Percentiles rank a stretch among this genome's conserved stretches.
Evolutionary conservation across 2,329 filamentous ascomycete species (phyloP).

Genomic region (Ascochyta viciae-villosae): DNA sequence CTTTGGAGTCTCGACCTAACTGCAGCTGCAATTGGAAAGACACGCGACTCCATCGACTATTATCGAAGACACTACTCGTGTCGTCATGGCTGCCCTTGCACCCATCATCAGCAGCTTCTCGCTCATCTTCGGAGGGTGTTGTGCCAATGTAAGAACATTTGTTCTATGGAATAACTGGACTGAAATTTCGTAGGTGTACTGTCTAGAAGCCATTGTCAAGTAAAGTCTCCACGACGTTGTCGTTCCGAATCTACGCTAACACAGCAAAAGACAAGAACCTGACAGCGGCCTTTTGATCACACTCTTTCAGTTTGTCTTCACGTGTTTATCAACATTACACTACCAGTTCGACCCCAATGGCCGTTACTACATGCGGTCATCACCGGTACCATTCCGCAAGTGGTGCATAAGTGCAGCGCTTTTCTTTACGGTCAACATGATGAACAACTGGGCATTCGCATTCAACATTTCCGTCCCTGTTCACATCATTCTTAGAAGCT

Average conservation of each 20-base stretch:
- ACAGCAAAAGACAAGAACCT: conserved; percentile 72
- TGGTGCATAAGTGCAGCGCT: conserved; percentile 90
- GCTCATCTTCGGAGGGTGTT: conserved; percentile 95
- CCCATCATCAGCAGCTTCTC: conserved; percentile 67
- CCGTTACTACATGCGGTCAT: conserved; percentile 76
- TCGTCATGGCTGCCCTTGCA: conserved; percentile 44
- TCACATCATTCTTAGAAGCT: conserved; percentile 94
- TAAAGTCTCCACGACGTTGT: conserved; percentile 57
- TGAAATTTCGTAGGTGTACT: conserved; percentile 74
- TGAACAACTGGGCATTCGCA: conserved; percentile 98
- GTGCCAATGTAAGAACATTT: conserved; percentile 75
- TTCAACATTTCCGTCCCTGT: conserved; percentile 96
- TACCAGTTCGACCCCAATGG: conserved; percentile 60
- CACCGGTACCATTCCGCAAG: conserved; percentile 80
- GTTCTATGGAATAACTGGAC: not conserved
- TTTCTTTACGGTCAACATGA: conserved; percentile 91
- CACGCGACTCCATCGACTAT: not conserved
- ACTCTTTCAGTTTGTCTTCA: conserved; percentile 62
- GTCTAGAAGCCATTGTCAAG: conserved; percentile 94
- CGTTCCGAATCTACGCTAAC: conserved; percentile 19
- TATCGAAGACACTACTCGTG: not conserved
- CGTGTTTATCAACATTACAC: conserved; percentile 65
- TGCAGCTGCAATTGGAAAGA: not conserved
- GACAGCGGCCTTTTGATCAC: conserved; percentile 76
- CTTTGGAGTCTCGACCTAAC: not conserved